Evolutionary conservation across 108 stramenopile genomes (phyloP).

Genomic region (Epithemia pelagica): DNA sequence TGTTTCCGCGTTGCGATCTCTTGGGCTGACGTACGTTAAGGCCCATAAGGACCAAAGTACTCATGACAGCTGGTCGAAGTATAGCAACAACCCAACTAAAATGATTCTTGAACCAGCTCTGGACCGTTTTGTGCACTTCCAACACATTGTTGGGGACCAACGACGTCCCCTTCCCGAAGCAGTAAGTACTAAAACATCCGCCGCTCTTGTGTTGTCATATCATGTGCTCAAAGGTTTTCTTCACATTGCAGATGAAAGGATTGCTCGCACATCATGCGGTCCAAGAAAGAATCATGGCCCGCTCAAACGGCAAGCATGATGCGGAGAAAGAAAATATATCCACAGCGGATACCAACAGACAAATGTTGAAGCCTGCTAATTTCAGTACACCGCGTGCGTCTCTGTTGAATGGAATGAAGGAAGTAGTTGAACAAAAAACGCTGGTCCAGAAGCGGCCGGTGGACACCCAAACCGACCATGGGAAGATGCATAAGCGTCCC

Average conservation of each 20-base stretch:
- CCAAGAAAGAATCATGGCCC: conserved; percentile 41
- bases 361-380: not conserved
- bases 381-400: too few relatives aligned
- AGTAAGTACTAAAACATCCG: conserved; percentile 11
- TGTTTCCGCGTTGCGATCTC: conserved; percentile 45
- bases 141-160: conserved; percentile 13
- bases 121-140: conserved; percentile 45
- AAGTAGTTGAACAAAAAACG: too few relatives aligned
- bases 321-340: not conserved
- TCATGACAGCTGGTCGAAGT: not conserved
- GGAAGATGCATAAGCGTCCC: too few relatives aligned
- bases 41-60: conserved; percentile 20
- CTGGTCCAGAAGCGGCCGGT: too few relatives aligned
- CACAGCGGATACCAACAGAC: too few relatives aligned
- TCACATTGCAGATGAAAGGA: conserved; percentile 45
- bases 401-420: too few relatives aligned
- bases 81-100: not conserved
- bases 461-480: too few relatives aligned
- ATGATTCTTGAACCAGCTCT: conserved; percentile 60
- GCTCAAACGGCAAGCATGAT: not conserved
- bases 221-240: too few relatives aligned
- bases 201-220: not conserved
- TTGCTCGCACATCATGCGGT: conserved; percentile 59
- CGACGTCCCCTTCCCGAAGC: conserved; percentile 21
- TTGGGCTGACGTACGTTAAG: conserved; percentile 68